Evolutionary conservation across 345 rosid species (phyloP).

Genomic region (Nephelium lappaceum): DNA sequence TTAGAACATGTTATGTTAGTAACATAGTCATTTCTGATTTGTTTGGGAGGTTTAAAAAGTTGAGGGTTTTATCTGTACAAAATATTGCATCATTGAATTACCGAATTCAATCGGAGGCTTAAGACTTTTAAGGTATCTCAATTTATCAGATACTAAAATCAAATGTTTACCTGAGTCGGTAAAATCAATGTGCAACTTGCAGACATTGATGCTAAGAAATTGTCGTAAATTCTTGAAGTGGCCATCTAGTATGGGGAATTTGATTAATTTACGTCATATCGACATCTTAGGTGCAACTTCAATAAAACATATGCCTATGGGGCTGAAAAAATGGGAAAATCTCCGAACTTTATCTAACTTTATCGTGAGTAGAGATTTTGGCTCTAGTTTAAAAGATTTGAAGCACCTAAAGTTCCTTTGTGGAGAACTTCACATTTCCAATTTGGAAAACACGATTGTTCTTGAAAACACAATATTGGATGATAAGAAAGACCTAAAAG

Average conservation of each 20-base stretch:
- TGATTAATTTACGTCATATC: slow-evolving; percentile 15
- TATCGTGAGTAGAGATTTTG: neutral
- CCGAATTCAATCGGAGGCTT: neutral
- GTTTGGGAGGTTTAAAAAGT: neutral
- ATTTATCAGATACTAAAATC: slow-evolving; percentile 7
- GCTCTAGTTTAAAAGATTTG: neutral
- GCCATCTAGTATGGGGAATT: neutral
- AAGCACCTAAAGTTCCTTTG: no score
- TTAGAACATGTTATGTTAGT: no score
- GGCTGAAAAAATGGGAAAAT: neutral
- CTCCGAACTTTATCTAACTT: neutral
- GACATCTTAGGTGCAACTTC: neutral
- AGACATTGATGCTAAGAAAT: slow-evolving; percentile 1
- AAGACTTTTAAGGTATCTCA: slow-evolving; percentile 3
- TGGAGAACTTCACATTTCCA: no score
- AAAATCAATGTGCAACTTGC: neutral
- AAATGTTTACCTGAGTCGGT: slow-evolving; percentile 11
- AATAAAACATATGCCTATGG: neutral
- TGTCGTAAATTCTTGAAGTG: neutral
- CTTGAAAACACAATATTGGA: no score
- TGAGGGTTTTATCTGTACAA: neutral
- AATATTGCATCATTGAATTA: neutral
- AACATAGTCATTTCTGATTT: neutral
- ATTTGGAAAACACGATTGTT: no score
- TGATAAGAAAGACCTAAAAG: neutral